Base-by-base conservation (phyloP, 2,329 filamentous ascomycete genomes). In the Colletotrichum limetticola region DNA sequence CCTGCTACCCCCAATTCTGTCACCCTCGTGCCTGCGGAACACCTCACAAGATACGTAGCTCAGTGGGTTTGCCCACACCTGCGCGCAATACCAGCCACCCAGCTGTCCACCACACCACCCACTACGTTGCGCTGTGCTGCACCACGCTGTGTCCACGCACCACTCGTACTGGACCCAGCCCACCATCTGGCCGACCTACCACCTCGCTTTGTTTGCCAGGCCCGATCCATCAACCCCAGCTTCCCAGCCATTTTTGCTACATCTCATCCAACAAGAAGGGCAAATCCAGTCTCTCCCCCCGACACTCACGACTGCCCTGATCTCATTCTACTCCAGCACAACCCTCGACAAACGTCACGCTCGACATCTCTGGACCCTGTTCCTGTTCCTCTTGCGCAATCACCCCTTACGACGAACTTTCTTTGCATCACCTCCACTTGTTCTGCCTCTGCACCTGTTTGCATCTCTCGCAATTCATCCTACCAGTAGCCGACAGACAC, bases 191-290 rank as follows among this genome's bases (percentile, higher is more conserved):
- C 32, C 46, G 46, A 35, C 67, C 67, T 66, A 65, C 66, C 71
- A 61, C 56, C 60, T 73, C 61, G 71, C 71, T 71, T 71, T 73
- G 71, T 71, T 73, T 70, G 60, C 60, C 68, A 68, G 68, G 57
- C 71, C 56, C 67, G 60, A 70, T 66, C 66, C 71, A 73, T 73
- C 71, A 46, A 55, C 67, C 71, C 71, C 66, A 70, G 71, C 71
- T 73, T 73, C 71, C 71, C 71, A 73, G 71, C 71, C 71, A 71
- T 73, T 73, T 71, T 66, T 73, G 67, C 71, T 71, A 66, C 67
- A 60, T 24, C 46, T 66, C 67, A 58, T 73, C 71, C 67, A 73
- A 71, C 71, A 73, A 62, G 49, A 49, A 69, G 60, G 61, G 61
- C 67, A 71, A 73, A 71, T 73, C 49, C 71, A 71, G 57, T 71